These are phyloP conservation scores for Globisporangium uncinulatum DNA, from an alignment of 352 stramenopile genomes.

Conservation along the genomic window DNA sequence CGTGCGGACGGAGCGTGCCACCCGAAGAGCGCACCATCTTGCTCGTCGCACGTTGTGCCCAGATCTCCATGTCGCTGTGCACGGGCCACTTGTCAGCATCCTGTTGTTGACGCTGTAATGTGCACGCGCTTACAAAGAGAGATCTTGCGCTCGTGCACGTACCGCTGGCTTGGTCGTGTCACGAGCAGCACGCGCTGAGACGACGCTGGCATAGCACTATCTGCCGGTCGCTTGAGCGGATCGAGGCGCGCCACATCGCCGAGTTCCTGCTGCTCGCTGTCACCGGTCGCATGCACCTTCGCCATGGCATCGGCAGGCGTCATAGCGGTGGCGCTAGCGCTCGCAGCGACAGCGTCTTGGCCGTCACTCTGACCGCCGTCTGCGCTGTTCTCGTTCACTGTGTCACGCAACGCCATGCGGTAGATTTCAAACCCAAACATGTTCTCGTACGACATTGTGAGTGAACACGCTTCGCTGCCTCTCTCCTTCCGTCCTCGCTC, in stretches of 20 bases:
- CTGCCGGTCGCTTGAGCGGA: neutral
- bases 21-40: conserved; percentile 63
- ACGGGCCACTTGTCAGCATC: conserved; percentile 1
- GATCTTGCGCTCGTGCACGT: neutral
- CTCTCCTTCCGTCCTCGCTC: neutral
- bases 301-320: neutral
- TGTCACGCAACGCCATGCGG: conserved; percentile 57
- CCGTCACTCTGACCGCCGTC: conserved; percentile 8
- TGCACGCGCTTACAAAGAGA: neutral
- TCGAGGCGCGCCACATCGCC: conserved; percentile 9
- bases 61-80: conserved; percentile 70
- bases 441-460: conserved; percentile 14
- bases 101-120: neutral
- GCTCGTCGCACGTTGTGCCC: conserved; percentile 71
- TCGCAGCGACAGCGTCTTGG: conserved; percentile 3
- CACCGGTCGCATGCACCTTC: neutral
- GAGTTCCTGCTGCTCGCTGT: conserved; percentile 12
- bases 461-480: neutral
- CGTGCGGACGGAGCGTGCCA: conserved; percentile 33
- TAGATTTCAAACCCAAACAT: conserved; percentile 55
- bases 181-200: conserved; percentile 65
- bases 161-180: conserved; percentile 65
- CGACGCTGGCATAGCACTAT: conserved; percentile 3
- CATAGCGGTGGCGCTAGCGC: neutral
- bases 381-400: conserved; percentile 46